Conservation (phyloP, 352 stramenopile genomes). For the Phytophthora ramorum region DNA sequence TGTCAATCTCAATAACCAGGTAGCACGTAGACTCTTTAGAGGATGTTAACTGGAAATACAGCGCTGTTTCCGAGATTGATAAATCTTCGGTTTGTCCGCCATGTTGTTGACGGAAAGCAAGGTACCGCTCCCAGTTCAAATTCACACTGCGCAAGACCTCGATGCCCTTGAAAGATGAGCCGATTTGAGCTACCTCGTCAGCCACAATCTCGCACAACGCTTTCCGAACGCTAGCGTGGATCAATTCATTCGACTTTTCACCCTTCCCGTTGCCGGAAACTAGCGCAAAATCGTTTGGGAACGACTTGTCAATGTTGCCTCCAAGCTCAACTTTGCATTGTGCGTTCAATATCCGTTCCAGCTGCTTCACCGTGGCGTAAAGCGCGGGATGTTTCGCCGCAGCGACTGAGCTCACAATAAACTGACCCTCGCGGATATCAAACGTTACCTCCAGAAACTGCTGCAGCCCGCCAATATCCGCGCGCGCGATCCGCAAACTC, state of each 20-base stretch:
- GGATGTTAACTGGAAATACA: constrained; percentile 86
- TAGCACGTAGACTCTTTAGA: constrained; percentile 89
- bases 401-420: constrained; percentile 73
- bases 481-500: constrained; percentile 67
- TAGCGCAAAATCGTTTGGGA: constrained; percentile 70
- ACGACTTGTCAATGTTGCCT: constrained; percentile 48
- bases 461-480: constrained; percentile 80
- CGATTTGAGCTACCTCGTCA: constrained; percentile 82
- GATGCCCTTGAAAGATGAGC: constrained; percentile 78
- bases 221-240: constrained; percentile 73
- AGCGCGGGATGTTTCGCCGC: constrained; percentile 68
- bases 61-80: constrained; percentile 82
- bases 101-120: constrained; percentile 85
- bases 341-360: constrained; percentile 79
- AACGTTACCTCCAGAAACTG: constrained; percentile 86
- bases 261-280: constrained; percentile 77
- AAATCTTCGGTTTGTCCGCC: constrained; percentile 78
- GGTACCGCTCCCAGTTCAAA: constrained; percentile 88
- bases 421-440: constrained; percentile 76
- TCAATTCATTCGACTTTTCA: constrained; percentile 75
- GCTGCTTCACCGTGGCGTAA: constrained; percentile 55
- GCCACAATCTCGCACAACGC: constrained; percentile 85
- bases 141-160: constrained; percentile 82
- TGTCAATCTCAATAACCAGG: constrained; percentile 87
- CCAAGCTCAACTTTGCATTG: constrained; percentile 82